Percentiles rank a stretch among this genome's conserved stretches.
These are phyloP conservation scores for Polytolypa hystricis DNA, from an alignment of 2,329 filamentous ascomycete genomes.

Conservation along the genomic window DNA sequence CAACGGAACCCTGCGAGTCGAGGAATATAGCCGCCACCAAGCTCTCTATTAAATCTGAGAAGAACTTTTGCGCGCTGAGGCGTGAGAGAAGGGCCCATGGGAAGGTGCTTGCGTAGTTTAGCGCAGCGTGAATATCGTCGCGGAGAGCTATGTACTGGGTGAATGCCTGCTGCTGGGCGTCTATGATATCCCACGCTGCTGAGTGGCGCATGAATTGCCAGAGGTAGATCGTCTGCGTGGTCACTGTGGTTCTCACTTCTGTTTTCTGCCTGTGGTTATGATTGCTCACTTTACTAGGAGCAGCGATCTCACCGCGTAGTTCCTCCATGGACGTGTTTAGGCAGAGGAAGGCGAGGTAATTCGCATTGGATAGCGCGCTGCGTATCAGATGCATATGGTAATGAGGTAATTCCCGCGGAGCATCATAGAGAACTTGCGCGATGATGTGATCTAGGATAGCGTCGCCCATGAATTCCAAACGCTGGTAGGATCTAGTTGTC, in stretches of 20 bases:
- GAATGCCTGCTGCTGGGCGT: conserved; percentile 35
- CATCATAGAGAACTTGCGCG: conserved; percentile 48
- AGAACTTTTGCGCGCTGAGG: conserved; percentile 61
- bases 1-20: conserved; percentile 55
- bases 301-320: conserved; percentile 11
- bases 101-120: conserved; percentile 46
- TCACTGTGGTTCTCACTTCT: conserved; percentile 18
- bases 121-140: conserved; percentile 37
- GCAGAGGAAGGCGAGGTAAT: conserved; percentile 66
- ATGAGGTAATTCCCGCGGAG: conserved; percentile 38
- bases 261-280: conserved; percentile 16
- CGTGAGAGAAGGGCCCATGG: conserved; percentile 66
- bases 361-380: conserved; percentile 65
- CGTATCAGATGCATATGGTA: conserved; percentile 65
- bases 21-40: conserved; percentile 74
- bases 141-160: conserved; percentile 41
- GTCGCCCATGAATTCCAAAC: conserved; percentile 82
- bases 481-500: conserved; percentile 51
- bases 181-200: conserved; percentile 35
- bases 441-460: conserved; percentile 71
- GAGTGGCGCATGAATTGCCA: conserved; percentile 61
- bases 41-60: conserved; percentile 73
- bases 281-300: conserved; percentile 3
- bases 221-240: conserved; percentile 36
- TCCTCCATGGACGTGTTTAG: conserved; percentile 40